Conservation (phyloP, 1,284 basidiomycete species). For the Porodaedalea pini region DNA sequence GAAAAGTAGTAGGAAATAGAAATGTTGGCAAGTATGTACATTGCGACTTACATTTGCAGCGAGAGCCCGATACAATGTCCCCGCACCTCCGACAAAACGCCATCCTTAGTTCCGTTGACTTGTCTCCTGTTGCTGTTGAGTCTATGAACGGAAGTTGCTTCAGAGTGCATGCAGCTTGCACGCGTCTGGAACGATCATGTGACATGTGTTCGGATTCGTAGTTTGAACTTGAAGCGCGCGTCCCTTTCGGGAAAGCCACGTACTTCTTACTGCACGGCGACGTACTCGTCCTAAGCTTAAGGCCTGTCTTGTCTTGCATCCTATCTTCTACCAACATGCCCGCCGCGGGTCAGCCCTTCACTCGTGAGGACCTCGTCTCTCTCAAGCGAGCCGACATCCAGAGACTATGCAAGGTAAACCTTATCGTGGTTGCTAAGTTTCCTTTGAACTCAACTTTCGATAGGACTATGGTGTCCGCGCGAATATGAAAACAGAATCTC, state of each 20-base stretch:
- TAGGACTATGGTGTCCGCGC: slow-evolving; percentile 75
- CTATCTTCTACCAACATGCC: background rate
- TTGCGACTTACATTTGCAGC: slow-evolving; percentile 62
- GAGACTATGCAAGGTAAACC: slow-evolving; percentile 66
- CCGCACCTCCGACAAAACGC: slow-evolving; percentile 79
- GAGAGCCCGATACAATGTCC: slow-evolving; percentile 64
- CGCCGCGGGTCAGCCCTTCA: slow-evolving; percentile 12
- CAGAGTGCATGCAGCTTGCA: too few relatives aligned
- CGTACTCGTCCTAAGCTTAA: background rate
- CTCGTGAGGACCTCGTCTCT: slow-evolving; percentile 24
- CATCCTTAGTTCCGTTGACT: slow-evolving; percentile 40
- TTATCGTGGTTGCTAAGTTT: slow-evolving; percentile 6
- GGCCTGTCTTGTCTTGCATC: background rate
- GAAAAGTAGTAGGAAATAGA: background rate
- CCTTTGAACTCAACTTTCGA: slow-evolving; percentile 26
- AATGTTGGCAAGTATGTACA: background rate
- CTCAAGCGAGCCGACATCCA: slow-evolving; percentile 73
- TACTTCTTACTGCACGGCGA: slow-evolving; percentile 2
- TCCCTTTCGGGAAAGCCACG: background rate
- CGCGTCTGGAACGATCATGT: slow-evolving; percentile 4
- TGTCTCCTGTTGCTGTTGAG: background rate
- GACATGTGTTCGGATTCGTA: background rate
- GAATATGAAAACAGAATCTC: slow-evolving; percentile 71
- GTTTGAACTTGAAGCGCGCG: background rate
- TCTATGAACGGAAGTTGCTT: background rate